These are phyloP conservation scores for Clonostachys rhizophaga DNA, from an alignment of 2,329 filamentous ascomycete genomes.

Conservation along the genomic window DNA sequence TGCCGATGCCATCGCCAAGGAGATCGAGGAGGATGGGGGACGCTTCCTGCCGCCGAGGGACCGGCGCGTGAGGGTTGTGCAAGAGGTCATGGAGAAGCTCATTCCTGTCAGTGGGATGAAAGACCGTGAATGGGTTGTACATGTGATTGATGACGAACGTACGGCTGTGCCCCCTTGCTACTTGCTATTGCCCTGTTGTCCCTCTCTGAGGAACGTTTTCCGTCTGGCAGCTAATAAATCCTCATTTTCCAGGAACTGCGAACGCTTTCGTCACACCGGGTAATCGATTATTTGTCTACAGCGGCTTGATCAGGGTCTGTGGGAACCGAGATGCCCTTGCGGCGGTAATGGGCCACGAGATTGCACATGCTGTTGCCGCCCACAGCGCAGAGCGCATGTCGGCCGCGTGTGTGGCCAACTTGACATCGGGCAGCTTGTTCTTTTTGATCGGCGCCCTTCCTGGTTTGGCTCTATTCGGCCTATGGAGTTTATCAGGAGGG, in stretches of 20 bases:
- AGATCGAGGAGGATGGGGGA: constrained; percentile 44
- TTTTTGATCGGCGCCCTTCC: constrained; percentile 39
- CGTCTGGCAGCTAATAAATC: constrained; percentile 1
- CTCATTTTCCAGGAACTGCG: constrained; percentile 32
- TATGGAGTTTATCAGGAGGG: constrained; percentile 39
- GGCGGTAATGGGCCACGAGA: constrained; percentile 74
- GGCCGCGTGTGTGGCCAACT: constrained; percentile 43
- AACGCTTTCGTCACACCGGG: constrained; percentile 79
- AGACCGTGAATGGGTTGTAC: constrained; percentile 63
- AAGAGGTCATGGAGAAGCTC: constrained; percentile 59
- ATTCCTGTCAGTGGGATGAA: constrained; percentile 62
- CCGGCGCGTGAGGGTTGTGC: constrained; percentile 49
- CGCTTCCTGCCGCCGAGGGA: constrained; percentile 57
- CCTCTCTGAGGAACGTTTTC: neutral
- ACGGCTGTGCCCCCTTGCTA: constrained; percentile 11
- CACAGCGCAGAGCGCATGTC: constrained; percentile 63
- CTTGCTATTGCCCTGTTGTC: neutral
- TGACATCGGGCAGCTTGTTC: constrained; percentile 44
- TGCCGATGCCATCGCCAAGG: constrained; percentile 38
- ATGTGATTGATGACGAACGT: constrained; percentile 65
- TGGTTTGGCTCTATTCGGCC: constrained; percentile 26
- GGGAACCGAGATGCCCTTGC: constrained; percentile 65
- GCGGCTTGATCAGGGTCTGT: constrained; percentile 66
- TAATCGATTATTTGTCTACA: constrained; percentile 77
- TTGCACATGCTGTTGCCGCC: constrained; percentile 69